These are phyloP conservation scores for Grosmannia serpens DNA, from an alignment of 2,329 filamentous ascomycete species.

Conservation along the genomic window DNA sequence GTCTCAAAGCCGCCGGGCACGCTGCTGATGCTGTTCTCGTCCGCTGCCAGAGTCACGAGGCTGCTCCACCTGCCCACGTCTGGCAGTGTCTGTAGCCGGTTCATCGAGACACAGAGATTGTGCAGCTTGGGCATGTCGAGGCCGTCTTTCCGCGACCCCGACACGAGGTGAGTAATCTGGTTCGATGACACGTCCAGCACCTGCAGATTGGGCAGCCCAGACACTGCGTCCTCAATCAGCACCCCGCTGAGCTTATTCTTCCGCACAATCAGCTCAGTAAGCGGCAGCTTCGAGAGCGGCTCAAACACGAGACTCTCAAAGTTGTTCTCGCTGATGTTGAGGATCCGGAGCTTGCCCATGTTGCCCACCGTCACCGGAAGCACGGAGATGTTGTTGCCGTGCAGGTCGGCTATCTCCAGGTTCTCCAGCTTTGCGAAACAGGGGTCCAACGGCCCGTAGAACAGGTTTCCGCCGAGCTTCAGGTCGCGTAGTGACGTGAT, in stretches of 20 bases:
- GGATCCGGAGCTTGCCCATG: conserved; percentile 56
- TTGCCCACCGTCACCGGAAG: conserved; percentile 58
- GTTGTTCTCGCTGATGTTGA: conserved; percentile 73
- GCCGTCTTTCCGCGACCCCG: conserved; percentile 22
- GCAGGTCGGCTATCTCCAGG: conserved; percentile 72
- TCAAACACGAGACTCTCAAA: conserved; percentile 62
- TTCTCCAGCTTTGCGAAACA: conserved; percentile 52
- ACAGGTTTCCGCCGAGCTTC: conserved; percentile 65
- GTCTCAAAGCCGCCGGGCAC: conserved; percentile 67
- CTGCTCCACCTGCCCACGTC: conserved; percentile 62
- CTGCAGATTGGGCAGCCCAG: conserved; percentile 53
- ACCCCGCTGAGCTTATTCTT: conserved; percentile 69
- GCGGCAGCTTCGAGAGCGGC: conserved; percentile 51
- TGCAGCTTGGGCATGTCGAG: conserved; percentile 62
- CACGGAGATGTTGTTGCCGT: conserved; percentile 63
- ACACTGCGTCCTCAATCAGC: conserved; percentile 53
- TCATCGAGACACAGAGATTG: conserved; percentile 66
- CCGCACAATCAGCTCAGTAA: conserved; percentile 61
- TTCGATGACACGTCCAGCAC: conserved; percentile 70
- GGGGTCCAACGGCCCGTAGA: conserved; percentile 56
- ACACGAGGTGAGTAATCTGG: conserved; percentile 46
- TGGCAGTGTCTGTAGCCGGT: conserved; percentile 63
- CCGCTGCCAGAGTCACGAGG: conserved; percentile 61
- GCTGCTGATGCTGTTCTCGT: conserved; percentile 67
- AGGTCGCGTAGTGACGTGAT: conserved; percentile 65